phyloP scores from a whole-genome alignment of 1,284 basidiomycete genomes.

The Trametes versicolor region DNA sequence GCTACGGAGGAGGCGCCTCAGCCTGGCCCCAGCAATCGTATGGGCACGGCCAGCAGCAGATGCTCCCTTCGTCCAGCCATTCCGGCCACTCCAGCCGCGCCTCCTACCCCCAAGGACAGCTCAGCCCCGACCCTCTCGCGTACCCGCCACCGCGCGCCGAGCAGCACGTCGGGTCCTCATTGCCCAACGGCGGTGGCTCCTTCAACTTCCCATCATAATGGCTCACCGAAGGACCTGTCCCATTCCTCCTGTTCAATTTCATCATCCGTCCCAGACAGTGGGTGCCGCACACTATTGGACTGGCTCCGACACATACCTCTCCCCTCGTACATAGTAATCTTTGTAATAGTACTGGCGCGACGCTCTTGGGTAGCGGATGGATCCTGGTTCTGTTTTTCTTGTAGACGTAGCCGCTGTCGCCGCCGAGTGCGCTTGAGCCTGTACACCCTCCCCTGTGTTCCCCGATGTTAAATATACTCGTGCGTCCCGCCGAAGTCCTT shows the following conservation, averaged over 20 bases:
- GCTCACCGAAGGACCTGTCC: neutral
- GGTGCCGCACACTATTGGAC: neutral
- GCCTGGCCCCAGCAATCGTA: slow-evolving; percentile 25
- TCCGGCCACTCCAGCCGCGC: slow-evolving; percentile 6
- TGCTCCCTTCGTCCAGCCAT: slow-evolving; percentile 16
- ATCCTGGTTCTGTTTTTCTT: slow-evolving; percentile 12
- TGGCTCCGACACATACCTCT: neutral
- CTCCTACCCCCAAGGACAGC: slow-evolving; percentile 20
- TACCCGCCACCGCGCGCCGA: slow-evolving; percentile 21
- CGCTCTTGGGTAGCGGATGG: slow-evolving; percentile 24
- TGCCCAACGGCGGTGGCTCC: slow-evolving; percentile 16
- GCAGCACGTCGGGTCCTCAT: slow-evolving; percentile 18
- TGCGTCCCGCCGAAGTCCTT: neutral
- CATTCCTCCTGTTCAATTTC: neutral
- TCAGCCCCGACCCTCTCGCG: slow-evolving; percentile 28
- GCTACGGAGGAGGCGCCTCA: slow-evolving; percentile 21
- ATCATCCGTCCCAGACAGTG: neutral
- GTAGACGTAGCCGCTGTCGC: slow-evolving; percentile 15
- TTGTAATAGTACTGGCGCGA: slow-evolving; percentile 11
- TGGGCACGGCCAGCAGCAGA: slow-evolving; percentile 23
- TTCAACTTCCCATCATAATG: slow-evolving; percentile 24
- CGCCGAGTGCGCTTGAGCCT: slow-evolving; percentile 1
- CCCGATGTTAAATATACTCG: neutral
- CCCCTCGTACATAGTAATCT: slow-evolving; percentile 20
- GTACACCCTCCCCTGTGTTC: neutral